Evolutionary conservation across 176 grass and related monocot species (phyloP), one percentile per base, ranked within the genome.

Genomic region (Ensete glaucum): DNA sequence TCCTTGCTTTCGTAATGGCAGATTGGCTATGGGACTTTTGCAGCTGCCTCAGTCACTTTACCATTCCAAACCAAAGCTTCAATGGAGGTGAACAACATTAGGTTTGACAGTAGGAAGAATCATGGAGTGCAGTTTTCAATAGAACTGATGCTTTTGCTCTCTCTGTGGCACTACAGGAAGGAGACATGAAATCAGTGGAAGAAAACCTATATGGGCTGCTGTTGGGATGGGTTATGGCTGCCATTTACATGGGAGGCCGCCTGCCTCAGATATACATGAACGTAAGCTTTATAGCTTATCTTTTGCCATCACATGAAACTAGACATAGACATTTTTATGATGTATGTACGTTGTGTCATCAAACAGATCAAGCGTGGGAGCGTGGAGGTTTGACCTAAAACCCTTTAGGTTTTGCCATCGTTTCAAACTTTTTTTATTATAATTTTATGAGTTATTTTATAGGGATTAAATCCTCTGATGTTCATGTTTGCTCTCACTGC

Each of bases 401-500:
- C 34, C 26, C 63, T 67, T 54, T 43, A 43, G 34, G 34, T 43
- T 43, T 43, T 43, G 34, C 4, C 34, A 43, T 43, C 34, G 5
- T 43, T 6, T 52, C 15, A 22, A 43, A 43, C 34, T 23, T 53
- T 24, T 51, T 25, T 1, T 25, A 25, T 50, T 19, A 5, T 43
- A 69, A 43, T 67, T 13, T 54, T 54, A 11, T 7, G 10, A 13
- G 1, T 22, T 24, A 22, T 23, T 62, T 24, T 67, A 3, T 27
- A 78, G 76, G 76, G 76, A 54, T 78, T 78, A 68, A 78, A 78
- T 54, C 76, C 76, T 43, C 64, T 78, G 12, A 78, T 78, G 76
- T 78, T 78, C 63, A 54, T 54, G 62, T 78, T 78, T 78, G 76
- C 76, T 43, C 76, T 78, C 50, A 34, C 55, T 19, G 76, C 63